Evolutionary conservation across 139 green algal genomes (phyloP).

Genomic region (Picochlorum sp.): DNA sequence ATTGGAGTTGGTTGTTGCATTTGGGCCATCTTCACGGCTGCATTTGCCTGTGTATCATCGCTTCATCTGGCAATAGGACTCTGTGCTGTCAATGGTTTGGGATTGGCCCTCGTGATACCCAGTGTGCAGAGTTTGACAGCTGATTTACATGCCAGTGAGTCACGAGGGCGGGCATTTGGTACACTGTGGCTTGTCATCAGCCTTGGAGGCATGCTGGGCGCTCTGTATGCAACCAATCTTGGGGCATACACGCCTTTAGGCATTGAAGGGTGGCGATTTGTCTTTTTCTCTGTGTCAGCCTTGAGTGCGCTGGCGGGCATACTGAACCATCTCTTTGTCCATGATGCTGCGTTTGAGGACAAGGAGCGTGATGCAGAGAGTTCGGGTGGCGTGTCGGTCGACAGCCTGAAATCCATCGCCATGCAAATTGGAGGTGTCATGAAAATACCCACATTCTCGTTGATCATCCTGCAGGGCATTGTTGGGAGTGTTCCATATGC

Average conservation of each 20-base stretch:
- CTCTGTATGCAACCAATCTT: constrained; percentile 66
- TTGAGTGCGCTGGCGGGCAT: constrained; percentile 35
- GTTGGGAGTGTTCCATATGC: constrained; percentile 29
- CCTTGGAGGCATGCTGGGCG: constrained; percentile 40
- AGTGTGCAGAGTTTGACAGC: constrained; percentile 54
- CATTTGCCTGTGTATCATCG: constrained; percentile 28
- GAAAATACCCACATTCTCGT: constrained; percentile 35
- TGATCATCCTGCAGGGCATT: constrained; percentile 44
- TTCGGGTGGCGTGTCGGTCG: not conserved
- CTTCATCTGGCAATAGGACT: constrained; percentile 38
- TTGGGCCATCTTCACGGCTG: constrained; percentile 58
- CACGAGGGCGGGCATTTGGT: constrained; percentile 56
- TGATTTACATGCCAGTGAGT: constrained; percentile 39
- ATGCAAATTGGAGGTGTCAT: constrained; percentile 25
- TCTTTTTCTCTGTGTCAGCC: constrained; percentile 41
- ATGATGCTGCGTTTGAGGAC: constrained; percentile 17
- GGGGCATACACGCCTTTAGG: constrained; percentile 20
- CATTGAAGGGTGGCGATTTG: constrained; percentile 60
- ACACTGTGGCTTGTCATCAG: constrained; percentile 43
- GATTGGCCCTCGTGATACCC: constrained; percentile 62
- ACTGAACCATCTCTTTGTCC: constrained; percentile 18
- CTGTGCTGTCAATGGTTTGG: constrained; percentile 60
- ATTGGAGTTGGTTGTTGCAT: constrained; percentile 55
- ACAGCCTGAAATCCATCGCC: not conserved
- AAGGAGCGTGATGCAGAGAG: not conserved